Evolutionary conservation across 169 alveolate genomes (phyloP).

Genomic region (Cryptosporidium ryanae): DNA sequence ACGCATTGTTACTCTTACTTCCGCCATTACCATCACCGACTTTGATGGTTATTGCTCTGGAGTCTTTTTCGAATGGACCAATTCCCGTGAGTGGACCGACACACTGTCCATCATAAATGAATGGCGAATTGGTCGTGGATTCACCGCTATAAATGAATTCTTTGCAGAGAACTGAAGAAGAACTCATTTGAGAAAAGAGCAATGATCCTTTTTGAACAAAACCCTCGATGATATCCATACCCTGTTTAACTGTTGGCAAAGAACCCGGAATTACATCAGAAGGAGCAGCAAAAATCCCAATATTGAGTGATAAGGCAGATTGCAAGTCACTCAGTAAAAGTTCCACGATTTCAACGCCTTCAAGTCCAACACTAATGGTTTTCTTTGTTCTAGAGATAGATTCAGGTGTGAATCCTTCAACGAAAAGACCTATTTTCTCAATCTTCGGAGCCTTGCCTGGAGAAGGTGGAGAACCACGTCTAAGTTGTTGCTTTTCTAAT

Average conservation of each 20-base stretch:
- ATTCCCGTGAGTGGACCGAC: conserved; percentile 30
- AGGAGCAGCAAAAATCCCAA: conserved; percentile 34
- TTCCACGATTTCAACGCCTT: conserved; percentile 12
- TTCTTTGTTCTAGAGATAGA: neutral
- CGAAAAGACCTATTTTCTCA: conserved; percentile 15
- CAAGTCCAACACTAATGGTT: conserved; percentile 1
- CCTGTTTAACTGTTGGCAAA: neutral
- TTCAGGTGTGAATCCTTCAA: conserved; percentile 35
- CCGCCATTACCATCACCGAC: neutral
- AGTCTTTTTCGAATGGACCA: conserved; percentile 42
- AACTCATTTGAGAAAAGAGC: conserved; percentile 49
- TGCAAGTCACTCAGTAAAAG: conserved; percentile 16
- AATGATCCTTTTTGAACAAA: conserved; percentile 21
- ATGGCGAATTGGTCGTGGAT: neutral
- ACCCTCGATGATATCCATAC: conserved; percentile 24
- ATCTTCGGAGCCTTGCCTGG: conserved; percentile 12
- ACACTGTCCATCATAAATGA: conserved; percentile 42
- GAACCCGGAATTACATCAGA: conserved; percentile 12
- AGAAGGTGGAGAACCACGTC: neutral
- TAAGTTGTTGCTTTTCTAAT: neutral
- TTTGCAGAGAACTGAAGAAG: conserved; percentile 23
- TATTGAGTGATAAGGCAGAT: neutral
- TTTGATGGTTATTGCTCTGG: conserved; percentile 14
- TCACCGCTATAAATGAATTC: conserved; percentile 34
- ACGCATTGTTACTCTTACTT: neutral